Evolutionary conservation across 768 basidiomycete genomes (phyloP), one percentile per base, ranked within the genome.

Genomic region (Dentipellis fragilis): DNA sequence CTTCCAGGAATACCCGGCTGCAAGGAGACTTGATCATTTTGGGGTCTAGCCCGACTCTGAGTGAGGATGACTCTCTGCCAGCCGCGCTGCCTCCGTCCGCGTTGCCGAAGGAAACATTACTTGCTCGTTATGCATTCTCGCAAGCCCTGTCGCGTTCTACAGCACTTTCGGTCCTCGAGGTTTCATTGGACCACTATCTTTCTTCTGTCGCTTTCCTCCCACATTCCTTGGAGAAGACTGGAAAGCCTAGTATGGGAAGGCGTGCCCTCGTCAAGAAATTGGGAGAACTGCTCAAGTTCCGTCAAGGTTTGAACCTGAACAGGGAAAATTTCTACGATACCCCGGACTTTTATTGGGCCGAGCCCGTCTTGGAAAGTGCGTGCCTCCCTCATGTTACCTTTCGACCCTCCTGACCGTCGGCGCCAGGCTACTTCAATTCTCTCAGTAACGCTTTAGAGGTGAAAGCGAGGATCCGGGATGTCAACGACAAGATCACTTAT

Each of bases 301-400:
- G 95, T 46, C 95, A 97, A 71, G 85, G 89, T 21, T 74, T 96
- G 29, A 97, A 96, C 63, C 79, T 97, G 52, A 92, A 89, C 63
- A 75, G 87, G 47, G 87, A 92, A 66, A 94, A 92, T 63, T 90
- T 93, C 64, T 83, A 84, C 49, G 93, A 94, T 64, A 83, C 85
- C 0, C 91, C 89, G 0, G 89, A 96, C 68, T 86, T 97, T 61
- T 93, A 96, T 67, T 98, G 95, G 94, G 78, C 87, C 16, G 91
- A 96, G 65, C 91, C 93, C 0, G 88, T 85, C 58, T 76, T 97
- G 5, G 94, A 97, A 73, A 76, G 89, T 84, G 58, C 36, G 80
- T 57, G 5, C 16, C 46, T 17, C 17, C 21, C 12, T n/a, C 45
- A 22, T 37, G 37, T 34, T 29, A 10, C 37, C 40, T n/a, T 22